phyloP scores from a whole-genome alignment of 768 basidiomycete species.

The Tulasnella sp. region DNA sequence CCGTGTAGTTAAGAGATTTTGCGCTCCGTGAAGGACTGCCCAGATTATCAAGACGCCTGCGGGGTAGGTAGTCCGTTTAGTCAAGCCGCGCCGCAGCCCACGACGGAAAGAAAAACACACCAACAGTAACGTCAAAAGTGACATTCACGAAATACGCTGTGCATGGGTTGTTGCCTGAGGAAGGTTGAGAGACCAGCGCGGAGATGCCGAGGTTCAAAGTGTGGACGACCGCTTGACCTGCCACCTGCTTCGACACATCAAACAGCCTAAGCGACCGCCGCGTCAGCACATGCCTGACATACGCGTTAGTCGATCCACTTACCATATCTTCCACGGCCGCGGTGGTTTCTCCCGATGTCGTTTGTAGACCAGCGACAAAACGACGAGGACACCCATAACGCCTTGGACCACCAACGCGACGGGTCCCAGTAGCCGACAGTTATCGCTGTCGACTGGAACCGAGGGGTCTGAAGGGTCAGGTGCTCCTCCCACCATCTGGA shows the following conservation, averaged over 20 bases:
- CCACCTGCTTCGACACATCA: constrained; percentile 85
- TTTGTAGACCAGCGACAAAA: constrained; percentile 77
- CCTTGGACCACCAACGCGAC: constrained; percentile 55
- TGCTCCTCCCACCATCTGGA: neutral
- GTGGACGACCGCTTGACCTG: constrained; percentile 77
- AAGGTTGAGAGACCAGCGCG: constrained; percentile 44
- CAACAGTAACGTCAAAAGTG: constrained; percentile 81
- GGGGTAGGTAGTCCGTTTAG: constrained; percentile 3
- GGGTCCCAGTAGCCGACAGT: constrained; percentile 37
- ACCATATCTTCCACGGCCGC: constrained; percentile 92
- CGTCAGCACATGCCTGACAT: neutral
- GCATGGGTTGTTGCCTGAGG: constrained; percentile 66
- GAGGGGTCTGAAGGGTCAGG: neutral
- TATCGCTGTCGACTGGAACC: constrained; percentile 31
- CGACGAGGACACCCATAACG: constrained; percentile 84
- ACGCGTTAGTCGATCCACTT: constrained; percentile 19
- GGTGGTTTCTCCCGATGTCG: constrained; percentile 75
- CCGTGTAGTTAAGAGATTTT: constrained; percentile 51
- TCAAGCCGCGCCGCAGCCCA: neutral
- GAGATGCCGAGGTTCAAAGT: constrained; percentile 70
- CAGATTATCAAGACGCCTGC: constrained; percentile 79
- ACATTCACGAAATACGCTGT: constrained; percentile 89
- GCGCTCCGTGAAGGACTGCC: constrained; percentile 50
- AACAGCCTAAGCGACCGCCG: constrained; percentile 51
- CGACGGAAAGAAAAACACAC: constrained; percentile 32